Percentiles rank a stretch among this genome's conserved stretches.
Evolutionary conservation across 306 rosid genomes (phyloP).

Genomic region (Cucurbita pepo): DNA sequence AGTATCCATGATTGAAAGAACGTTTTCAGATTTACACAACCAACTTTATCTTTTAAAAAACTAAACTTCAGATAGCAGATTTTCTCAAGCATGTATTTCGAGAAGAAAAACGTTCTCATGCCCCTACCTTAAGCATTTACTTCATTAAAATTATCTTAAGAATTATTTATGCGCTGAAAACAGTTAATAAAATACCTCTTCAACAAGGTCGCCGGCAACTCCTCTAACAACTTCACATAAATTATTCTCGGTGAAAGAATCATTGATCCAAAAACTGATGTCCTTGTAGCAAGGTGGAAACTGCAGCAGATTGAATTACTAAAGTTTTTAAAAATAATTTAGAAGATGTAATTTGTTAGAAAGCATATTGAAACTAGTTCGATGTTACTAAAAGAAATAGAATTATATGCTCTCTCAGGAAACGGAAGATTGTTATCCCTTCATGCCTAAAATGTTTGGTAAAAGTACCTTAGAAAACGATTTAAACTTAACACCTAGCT

Average conservation of each 20-base stretch:
- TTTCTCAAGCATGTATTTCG: neutral
- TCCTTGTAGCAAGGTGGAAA: slow-evolving; percentile 96
- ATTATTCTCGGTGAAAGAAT: slow-evolving; percentile 82
- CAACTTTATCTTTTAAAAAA: too few relatives aligned
- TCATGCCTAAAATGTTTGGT: neutral
- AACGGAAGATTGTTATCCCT: neutral
- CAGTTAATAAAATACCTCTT: slow-evolving; percentile 51
- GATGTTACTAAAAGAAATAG: neutral
- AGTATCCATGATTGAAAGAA: too few relatives aligned
- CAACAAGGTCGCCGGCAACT: slow-evolving; percentile 87
- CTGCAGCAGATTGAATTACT: slow-evolving; percentile 25
- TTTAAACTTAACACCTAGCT: slow-evolving; percentile 77
- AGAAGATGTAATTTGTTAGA: neutral
- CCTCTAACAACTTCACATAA: slow-evolving; percentile 94
- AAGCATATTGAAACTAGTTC: neutral
- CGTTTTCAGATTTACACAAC: too few relatives aligned
- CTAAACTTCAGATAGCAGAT: too few relatives aligned
- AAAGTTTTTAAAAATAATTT: neutral
- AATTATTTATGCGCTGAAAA: neutral
- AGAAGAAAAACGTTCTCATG: neutral
- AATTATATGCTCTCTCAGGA: neutral
- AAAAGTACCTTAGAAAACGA: slow-evolving; percentile 73
- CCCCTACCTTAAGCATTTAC: neutral
- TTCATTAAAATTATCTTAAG: neutral
- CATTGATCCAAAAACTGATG: slow-evolving; percentile 86